Percentiles rank a stretch among this genome's conserved stretches.
These are phyloP conservation scores for Botrytis sinoallii DNA, from an alignment of 2,329 filamentous ascomycete species.

Conservation along the genomic window DNA sequence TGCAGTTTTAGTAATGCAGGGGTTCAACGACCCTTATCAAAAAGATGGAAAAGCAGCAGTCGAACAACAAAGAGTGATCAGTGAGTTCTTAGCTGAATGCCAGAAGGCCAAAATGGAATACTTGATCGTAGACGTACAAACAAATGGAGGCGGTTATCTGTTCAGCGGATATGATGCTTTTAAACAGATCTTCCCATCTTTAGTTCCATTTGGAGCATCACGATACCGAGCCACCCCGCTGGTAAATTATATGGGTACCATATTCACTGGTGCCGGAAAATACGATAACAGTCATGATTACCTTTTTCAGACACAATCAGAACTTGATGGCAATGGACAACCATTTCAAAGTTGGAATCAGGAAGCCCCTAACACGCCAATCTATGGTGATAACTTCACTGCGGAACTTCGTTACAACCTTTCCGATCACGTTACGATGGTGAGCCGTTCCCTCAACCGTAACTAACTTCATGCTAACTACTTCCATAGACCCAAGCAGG, in stretches of 20 bases:
- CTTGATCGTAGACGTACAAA: constrained; percentile 50
- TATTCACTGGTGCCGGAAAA: constrained; percentile 9
- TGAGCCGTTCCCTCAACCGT: background rate
- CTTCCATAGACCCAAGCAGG: constrained; percentile 19
- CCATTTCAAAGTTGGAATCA: constrained; percentile 23
- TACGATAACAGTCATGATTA: background rate
- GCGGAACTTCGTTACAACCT: constrained; percentile 29
- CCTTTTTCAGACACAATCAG: background rate
- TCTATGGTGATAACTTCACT: constrained; percentile 19
- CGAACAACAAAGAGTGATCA: constrained; percentile 14
- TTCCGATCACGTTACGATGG: constrained; percentile 27
- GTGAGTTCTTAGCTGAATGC: constrained; percentile 11
- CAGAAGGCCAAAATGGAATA: constrained; percentile 15
- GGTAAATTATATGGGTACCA: constrained; percentile 17
- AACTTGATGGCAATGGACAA: constrained; percentile 22
- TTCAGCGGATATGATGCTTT: constrained; percentile 50
- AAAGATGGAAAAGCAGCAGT: background rate
- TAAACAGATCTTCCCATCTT: constrained; percentile 36
- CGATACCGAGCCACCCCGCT: constrained; percentile 25
- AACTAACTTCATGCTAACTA: background rate
- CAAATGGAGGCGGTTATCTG: constrained; percentile 57
- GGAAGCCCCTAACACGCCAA: background rate
- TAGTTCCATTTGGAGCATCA: constrained; percentile 42
- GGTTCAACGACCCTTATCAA: constrained; percentile 28
- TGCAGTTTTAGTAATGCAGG: constrained; percentile 26